Conservation (phyloP, 2,329 filamentous ascomycete genomes). For the Paraphoma chrysanthemicola region DNA sequence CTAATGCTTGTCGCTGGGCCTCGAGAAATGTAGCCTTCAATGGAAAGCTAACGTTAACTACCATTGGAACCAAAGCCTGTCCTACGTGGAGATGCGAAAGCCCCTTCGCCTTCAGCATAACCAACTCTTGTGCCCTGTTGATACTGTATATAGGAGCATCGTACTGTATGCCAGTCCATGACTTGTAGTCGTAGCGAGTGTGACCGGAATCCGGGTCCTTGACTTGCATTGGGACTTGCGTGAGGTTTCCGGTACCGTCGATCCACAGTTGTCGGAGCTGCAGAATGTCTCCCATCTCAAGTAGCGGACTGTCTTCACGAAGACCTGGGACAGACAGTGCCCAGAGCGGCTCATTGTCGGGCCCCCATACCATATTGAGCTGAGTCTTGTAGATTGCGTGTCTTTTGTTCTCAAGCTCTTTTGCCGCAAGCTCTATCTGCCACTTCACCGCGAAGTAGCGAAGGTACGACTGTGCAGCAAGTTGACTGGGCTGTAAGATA, state of each 20-base stretch:
- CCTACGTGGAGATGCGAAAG: constrained; percentile 5
- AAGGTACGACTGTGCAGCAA: constrained; percentile 20
- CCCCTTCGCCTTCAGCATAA: constrained; percentile 28
- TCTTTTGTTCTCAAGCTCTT: constrained; percentile 21
- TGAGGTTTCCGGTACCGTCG: constrained; percentile 17
- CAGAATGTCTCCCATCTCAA: constrained; percentile 43
- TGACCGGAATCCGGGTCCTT: not conserved
- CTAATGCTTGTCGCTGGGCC: constrained; percentile 13
- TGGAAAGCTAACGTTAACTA: constrained; percentile 34
- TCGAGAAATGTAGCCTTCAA: constrained; percentile 17
- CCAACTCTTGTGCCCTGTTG: constrained; percentile 29
- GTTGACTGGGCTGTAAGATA: not conserved
- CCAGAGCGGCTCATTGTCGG: constrained; percentile 14
- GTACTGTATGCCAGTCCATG: constrained; percentile 29
- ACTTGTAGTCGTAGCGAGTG: not conserved
- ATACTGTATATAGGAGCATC: constrained; percentile 30
- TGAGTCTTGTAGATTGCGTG: constrained; percentile 26
- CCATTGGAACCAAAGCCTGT: constrained; percentile 8
- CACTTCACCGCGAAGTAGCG: constrained; percentile 17
- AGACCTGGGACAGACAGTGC: constrained; percentile 34
- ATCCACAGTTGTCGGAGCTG: constrained; percentile 39
- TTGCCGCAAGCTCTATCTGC: constrained; percentile 24
- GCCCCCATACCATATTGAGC: constrained; percentile 2
- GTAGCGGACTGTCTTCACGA: constrained; percentile 37
- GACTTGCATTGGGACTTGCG: constrained; percentile 4